Evolutionary conservation across 495 filamentous ascomycete genomes (phyloP).

Genomic region (Diplogelasinospora grovesii): DNA sequence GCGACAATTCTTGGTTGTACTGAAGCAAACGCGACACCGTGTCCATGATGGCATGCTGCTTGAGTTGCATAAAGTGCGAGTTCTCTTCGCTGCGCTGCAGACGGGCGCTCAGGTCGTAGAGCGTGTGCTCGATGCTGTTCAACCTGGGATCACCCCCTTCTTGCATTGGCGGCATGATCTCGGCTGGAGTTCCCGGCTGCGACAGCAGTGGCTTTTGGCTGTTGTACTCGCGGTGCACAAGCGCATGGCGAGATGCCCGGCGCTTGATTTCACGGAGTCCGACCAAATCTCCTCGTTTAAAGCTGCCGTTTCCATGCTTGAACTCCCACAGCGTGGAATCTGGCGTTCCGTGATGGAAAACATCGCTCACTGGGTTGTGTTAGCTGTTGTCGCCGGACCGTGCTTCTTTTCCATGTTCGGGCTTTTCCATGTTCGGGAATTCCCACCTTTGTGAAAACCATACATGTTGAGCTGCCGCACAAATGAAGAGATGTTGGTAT

Average conservation of each 20-base stretch:
- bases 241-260: slow-evolving; percentile 87
- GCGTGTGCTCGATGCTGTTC: slow-evolving; percentile 66
- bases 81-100: slow-evolving; percentile 79
- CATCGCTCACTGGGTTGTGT: slow-evolving; percentile 76
- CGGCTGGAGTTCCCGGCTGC: slow-evolving; percentile 77
- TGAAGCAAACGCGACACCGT: slow-evolving; percentile 63
- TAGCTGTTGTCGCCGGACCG: slow-evolving; percentile 8
- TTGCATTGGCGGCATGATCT: slow-evolving; percentile 58
- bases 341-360: slow-evolving; percentile 94
- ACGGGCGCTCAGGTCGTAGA: slow-evolving; percentile 73
- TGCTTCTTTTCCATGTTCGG: too few relatives aligned
- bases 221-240: slow-evolving; percentile 94
- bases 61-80: slow-evolving; percentile 66
- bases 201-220: slow-evolving; percentile 68
- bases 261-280: slow-evolving; percentile 94
- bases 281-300: slow-evolving; percentile 88
- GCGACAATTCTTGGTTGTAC: slow-evolving; percentile 69
- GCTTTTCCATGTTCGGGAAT: not conserved
- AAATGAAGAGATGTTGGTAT: slow-evolving; percentile 98
- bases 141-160: slow-evolving; percentile 74
- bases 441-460: slow-evolving; percentile 95
- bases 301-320: slow-evolving; percentile 96
- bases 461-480: slow-evolving; percentile 99
- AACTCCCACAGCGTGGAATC: slow-evolving; percentile 98
- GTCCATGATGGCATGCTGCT: slow-evolving; percentile 76